Evolutionary conservation across 257 asterid genomes (phyloP).

Genomic region (Penstemon barbatus): DNA sequence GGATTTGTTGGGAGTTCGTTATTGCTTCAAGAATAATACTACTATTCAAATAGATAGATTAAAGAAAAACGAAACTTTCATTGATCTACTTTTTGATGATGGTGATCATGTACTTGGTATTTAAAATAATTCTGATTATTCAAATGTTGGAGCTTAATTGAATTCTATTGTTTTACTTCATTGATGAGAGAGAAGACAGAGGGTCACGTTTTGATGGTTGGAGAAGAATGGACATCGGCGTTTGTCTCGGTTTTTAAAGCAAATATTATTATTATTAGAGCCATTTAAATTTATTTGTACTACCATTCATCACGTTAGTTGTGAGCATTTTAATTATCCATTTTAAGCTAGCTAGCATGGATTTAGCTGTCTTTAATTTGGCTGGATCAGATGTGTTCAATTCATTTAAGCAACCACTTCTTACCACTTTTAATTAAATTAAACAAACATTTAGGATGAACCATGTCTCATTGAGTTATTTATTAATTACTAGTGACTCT

Average conservation of each 20-base stretch:
- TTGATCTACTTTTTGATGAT: neutral
- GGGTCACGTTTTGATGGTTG: conserved; percentile 40
- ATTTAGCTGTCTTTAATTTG: conserved; percentile 8
- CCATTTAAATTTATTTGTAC: conserved; percentile 18
- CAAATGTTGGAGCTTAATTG: conserved; percentile 29
- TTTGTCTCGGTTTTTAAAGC: conserved; percentile 36
- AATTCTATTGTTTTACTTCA: conserved; percentile 8
- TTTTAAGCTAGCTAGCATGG: neutral
- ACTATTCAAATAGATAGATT: neutral
- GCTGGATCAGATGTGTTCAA: neutral
- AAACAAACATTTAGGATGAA: neutral
- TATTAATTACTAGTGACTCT: no score
- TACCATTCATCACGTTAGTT: neutral
- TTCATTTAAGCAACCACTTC: neutral
- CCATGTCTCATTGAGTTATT: neutral
- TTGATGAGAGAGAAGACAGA: neutral
- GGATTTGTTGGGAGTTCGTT: conserved; percentile 52
- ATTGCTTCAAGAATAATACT: conserved; percentile 37
- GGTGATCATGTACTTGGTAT: no score
- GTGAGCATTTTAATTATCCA: neutral
- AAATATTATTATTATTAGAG: neutral
- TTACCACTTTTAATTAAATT: neutral
- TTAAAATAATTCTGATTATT: neutral
- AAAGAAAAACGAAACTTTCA: neutral
- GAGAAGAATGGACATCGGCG: conserved; percentile 56